Evolutionary conservation across 2,329 filamentous ascomycete species (phyloP), one percentile per base, ranked within the genome.

Genomic region (Trichoderma polysporum): DNA sequence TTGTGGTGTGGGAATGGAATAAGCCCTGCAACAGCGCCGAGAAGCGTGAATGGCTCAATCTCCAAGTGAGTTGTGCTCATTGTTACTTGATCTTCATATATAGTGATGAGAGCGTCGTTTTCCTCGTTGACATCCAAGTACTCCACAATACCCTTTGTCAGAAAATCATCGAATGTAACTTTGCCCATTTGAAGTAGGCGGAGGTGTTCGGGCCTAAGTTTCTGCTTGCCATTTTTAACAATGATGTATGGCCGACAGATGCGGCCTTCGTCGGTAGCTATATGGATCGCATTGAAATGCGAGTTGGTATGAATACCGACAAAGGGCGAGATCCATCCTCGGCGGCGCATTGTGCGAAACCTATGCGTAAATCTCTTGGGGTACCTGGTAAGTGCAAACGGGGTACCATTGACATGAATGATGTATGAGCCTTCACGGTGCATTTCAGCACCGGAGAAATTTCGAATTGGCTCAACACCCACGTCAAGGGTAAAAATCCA

Each of bases 1-100:
- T 99, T 99, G 83, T 99, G 95, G 78, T 99, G 95, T 9, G 95
- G 95, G 75, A 98, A 99, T 4, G 95, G 95, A 76, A 99, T 99
- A 41, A 99, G 84, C 50, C 95, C 95, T 45, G 95, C 95, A 29
- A 99, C 95, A 54, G 95, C 95, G 29, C 95, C 95, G 15, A 99
- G 86, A 58, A 99, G 90, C 1, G 95, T 99, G 76, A 99, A 99
- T 0, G 96, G 96, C 76, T 99, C 95, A 69, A 99, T 98, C 79
- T 99, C 95, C 68, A 98, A 83, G 80, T 99, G 96, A 0, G 95
- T 99, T 0, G 93, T 96, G 63, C 89, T 88, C 69, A 89, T 86
- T 19, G 88, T 90, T 70, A 98, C 92, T 68, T 97, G 90, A 25
- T 89, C 85, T 75, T 98, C 94, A 73, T 94, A 94, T 19, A 97